Evolutionary conservation across 495 filamentous ascomycete genomes (phyloP).

Genomic region (Durotheca rogersii): DNA sequence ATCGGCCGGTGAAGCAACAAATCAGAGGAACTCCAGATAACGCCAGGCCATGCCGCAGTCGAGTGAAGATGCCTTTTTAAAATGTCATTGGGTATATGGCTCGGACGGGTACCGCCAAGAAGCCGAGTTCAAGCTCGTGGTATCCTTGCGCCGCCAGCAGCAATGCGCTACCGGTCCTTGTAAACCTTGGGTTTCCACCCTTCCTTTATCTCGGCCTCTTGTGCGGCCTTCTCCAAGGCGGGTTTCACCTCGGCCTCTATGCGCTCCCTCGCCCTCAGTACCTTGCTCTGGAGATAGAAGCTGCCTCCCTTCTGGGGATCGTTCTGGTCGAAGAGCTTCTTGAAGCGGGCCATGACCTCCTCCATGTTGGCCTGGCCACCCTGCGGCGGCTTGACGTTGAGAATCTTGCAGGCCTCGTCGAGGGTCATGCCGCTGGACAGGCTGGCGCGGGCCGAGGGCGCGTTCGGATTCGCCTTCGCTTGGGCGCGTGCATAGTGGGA

Average conservation of each 20-base stretch:
- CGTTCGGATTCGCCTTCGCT: constrained; percentile 50
- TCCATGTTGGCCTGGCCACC: constrained; percentile 75
- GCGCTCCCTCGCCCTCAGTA: constrained; percentile 83
- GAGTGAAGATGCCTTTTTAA: constrained; percentile 48
- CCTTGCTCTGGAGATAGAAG: constrained; percentile 97
- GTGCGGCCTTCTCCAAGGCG: constrained; percentile 50
- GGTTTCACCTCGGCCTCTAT: constrained; percentile 78
- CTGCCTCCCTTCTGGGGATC: constrained; percentile 93
- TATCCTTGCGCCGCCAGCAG: too few relatives aligned
- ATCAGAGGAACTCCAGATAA: constrained; percentile 36
- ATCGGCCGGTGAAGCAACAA: constrained; percentile 13
- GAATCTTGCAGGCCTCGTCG: constrained; percentile 95
- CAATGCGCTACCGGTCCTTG: constrained; percentile 76
- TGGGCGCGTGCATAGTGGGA: constrained; percentile 75
- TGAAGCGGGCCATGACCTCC: constrained; percentile 80
- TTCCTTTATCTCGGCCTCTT: constrained; percentile 69
- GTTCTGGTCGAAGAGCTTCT: constrained; percentile 90
- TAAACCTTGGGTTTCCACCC: constrained; percentile 95
- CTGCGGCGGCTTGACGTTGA: constrained; percentile 89
- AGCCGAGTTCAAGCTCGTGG: too few relatives aligned
- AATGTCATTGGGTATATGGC: constrained; percentile 12
- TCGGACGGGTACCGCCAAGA: constrained; percentile 1
- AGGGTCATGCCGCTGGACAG: constrained; percentile 76
- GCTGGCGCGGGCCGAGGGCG: constrained; percentile 41
- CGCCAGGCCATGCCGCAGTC: constrained; percentile 50